Conservation (phyloP, 2,329 filamentous ascomycete genomes). For the Xylariales sp. region DNA sequence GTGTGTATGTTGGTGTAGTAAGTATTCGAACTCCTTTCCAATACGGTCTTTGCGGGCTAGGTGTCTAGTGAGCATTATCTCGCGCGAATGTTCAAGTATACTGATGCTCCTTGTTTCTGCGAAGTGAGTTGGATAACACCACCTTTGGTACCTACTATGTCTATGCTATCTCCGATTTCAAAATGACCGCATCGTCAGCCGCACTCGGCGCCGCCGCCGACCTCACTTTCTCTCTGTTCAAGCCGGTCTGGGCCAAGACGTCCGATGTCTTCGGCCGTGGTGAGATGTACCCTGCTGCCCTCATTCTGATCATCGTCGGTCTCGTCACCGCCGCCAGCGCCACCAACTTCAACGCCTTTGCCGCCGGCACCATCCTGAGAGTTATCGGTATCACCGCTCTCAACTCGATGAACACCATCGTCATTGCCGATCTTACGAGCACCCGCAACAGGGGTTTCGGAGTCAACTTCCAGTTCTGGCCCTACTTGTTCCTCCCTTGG, state of each 20-base stretch:
- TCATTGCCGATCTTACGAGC: constrained; percentile 36
- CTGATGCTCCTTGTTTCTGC: too few relatives aligned
- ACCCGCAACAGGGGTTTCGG: constrained; percentile 34
- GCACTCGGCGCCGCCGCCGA: constrained; percentile 29
- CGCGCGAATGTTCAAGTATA: too few relatives aligned
- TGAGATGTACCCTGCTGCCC: constrained; percentile 28
- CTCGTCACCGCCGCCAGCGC: background rate
- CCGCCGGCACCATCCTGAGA: constrained; percentile 24
- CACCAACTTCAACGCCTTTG: constrained; percentile 29
- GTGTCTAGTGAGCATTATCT: too few relatives aligned
- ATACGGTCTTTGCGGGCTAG: too few relatives aligned
- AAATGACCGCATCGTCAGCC: constrained; percentile 27
- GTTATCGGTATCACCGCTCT: constrained; percentile 22
- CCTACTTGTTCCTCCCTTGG: constrained; percentile 35
- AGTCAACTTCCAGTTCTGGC: constrained; percentile 30
- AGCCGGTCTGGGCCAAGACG: constrained; percentile 35
- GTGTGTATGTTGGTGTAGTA: too few relatives aligned
- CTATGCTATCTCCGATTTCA: constrained; percentile 34
- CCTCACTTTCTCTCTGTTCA: constrained; percentile 32
- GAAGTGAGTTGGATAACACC: constrained; percentile 27
- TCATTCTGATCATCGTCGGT: constrained; percentile 19
- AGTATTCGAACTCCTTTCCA: too few relatives aligned
- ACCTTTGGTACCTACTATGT: constrained; percentile 32
- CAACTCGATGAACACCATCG: constrained; percentile 25
- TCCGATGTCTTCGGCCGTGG: constrained; percentile 36